A percentile compares a stretch with the other conserved stretches of the same genome.
These are phyloP conservation scores for Oxalis stricta DNA, from an alignment of 441 rosid genomes.

Conservation along the genomic window DNA sequence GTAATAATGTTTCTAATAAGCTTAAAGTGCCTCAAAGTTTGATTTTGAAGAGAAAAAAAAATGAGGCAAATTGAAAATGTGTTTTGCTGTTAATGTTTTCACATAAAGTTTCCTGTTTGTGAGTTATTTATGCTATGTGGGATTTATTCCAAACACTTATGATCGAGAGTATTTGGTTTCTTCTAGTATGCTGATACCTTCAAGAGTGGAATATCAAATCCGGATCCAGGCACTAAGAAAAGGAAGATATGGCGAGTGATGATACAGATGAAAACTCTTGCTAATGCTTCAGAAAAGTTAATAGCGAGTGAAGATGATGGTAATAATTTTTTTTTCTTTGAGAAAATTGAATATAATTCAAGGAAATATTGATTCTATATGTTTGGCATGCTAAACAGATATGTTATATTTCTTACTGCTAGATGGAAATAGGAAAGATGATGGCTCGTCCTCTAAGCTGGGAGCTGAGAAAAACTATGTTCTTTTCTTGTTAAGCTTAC, in stretches of 20 bases:
- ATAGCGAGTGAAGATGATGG: conserved; percentile 20
- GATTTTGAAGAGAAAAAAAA: too few relatives aligned
- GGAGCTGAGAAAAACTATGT: conserved; percentile 14
- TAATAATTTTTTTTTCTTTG: conserved; percentile 11
- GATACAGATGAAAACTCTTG: conserved; percentile 16
- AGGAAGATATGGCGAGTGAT: conserved; percentile 31
- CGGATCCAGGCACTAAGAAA: conserved; percentile 31
- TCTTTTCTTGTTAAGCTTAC: conserved; percentile 82
- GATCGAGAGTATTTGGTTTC: neutral
- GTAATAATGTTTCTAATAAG: neutral
- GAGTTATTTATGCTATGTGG: too few relatives aligned
- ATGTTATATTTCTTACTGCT: conserved; percentile 8
- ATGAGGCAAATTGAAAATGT: too few relatives aligned
- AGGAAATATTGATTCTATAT: neutral
- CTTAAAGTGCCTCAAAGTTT: too few relatives aligned
- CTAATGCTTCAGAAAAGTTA: conserved; percentile 9
- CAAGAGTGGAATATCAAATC: conserved; percentile 15
- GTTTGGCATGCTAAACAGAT: neutral
- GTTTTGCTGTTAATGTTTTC: too few relatives aligned
- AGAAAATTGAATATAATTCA: conserved; percentile 1
- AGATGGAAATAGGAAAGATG: conserved; percentile 19
- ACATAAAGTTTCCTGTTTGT: too few relatives aligned
- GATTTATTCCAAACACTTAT: too few relatives aligned
- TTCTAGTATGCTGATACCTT: conserved; percentile 31
- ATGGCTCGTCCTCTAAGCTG: conserved; percentile 8